phyloP scores from a whole-genome alignment of 148 eudicot genomes.

The Amaranthus palmeri region DNA sequence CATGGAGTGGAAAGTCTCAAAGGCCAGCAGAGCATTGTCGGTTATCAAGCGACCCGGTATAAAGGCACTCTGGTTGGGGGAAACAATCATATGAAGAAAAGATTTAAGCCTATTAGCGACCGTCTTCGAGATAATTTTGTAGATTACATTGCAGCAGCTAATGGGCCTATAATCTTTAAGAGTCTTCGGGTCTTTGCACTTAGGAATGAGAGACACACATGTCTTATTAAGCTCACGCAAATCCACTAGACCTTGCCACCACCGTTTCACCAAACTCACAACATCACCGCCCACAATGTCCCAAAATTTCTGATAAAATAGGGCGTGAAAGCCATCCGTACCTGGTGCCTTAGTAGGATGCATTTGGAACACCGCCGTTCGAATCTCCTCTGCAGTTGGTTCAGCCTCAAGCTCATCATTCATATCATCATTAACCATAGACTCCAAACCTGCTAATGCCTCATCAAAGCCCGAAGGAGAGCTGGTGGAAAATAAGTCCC shows the following conservation, averaged over 20 bases:
- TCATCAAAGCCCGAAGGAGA: no score
- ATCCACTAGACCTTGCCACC: background rate
- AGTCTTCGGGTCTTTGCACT: background rate
- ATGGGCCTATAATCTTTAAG: background rate
- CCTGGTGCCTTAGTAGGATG: no score
- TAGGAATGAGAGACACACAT: background rate
- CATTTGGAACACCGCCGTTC: no score
- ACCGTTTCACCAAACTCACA: background rate
- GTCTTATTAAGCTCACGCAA: background rate
- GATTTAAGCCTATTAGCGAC: background rate
- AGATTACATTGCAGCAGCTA: background rate
- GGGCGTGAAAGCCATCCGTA: no score
- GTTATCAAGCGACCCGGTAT: background rate
- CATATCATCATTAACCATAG: no score
- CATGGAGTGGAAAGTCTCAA: slow-evolving; percentile 4
- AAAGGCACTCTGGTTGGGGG: background rate
- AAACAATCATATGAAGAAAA: background rate
- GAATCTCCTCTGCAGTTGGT: no score
- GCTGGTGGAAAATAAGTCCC: no score
- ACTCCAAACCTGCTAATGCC: no score
- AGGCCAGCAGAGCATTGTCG: background rate
- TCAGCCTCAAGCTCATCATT: no score
- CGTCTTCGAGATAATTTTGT: background rate
- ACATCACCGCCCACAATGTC: no score
- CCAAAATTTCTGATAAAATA: no score